These are phyloP conservation scores for Aspergillus coremiiformis DNA, from an alignment of 495 filamentous ascomycete genomes.

Conservation along the genomic window DNA sequence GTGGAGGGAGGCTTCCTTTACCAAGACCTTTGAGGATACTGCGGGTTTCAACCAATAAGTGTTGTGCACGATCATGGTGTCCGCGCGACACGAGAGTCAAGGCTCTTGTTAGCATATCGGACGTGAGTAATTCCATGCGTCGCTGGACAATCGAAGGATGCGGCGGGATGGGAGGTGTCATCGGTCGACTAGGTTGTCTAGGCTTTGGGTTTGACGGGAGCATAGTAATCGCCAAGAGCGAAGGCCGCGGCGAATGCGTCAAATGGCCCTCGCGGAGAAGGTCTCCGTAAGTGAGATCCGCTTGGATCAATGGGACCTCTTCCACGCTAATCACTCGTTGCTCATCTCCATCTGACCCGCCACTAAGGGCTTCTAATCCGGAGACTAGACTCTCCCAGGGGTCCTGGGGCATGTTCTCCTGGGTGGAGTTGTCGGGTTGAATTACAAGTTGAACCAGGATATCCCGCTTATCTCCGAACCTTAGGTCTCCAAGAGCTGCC, in stretches of 20 bases:
- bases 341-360: conserved; percentile 81
- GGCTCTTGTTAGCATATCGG: conserved; percentile 93
- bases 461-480: conserved; percentile 97
- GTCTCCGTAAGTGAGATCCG: conserved; percentile 89
- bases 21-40: conserved; percentile 93
- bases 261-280: conserved; percentile 86
- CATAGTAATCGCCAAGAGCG: conserved; percentile 96
- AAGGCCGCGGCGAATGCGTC: conserved; percentile 80
- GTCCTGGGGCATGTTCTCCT: conserved; percentile 84
- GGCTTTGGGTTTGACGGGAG: conserved; percentile 62
- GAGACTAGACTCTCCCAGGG: conserved; percentile 97
- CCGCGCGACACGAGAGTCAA: conserved; percentile 85
- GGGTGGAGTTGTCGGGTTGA: conserved; percentile 75
- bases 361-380: conserved; percentile 90
- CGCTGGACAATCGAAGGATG: conserved; percentile 94
- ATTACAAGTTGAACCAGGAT: conserved; percentile 94
- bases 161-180: conserved; percentile 83
- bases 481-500: conserved; percentile 82
- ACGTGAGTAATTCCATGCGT: conserved; percentile 95
- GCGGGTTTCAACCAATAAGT: conserved; percentile 83
- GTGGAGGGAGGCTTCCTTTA: conserved; percentile 90
- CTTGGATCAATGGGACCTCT: conserved; percentile 92
- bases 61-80: conserved; percentile 88
- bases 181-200: conserved; percentile 51
- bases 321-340: conserved; percentile 79